Evolutionary conservation across 2,329 filamentous ascomycete species (phyloP), one percentile per base, ranked within the genome.

Genomic region (Fusarium tjaetaba): DNA sequence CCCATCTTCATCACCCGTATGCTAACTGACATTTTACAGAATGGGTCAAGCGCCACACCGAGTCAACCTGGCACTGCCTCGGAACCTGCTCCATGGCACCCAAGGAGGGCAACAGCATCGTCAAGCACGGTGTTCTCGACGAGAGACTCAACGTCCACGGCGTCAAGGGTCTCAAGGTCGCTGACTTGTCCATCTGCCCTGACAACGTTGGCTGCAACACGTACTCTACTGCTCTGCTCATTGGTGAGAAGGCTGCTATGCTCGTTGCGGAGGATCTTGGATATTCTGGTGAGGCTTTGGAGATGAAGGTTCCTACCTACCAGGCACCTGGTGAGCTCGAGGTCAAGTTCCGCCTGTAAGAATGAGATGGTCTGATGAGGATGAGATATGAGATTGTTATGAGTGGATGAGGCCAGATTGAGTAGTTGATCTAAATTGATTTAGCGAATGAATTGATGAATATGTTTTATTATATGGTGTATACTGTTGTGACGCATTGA

Each of bases 11-110:
- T 7, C 10, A 34, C 1, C 7, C 30, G 1, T 5, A 11, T 20
- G 22, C 26, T 53, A 24, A 30, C 45, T 26, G 34, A 65, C 30
- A 9, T n/a, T n/a, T n/a, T n/a, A 1, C 13, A 70, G 67, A 94
- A 79, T 89, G 87, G 87, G 89, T 92, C 42, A 90, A 91, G 85
- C 87, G 90, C 70, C 92, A 94, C 79, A 91, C 93, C 55, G 92
- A 94, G 83, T 94, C 91, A 56, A 94, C 92, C 46, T 76, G 72
- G 72, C 71, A 77, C 65, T 71, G 68, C 43, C 81, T 88, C 20
- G 87, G 87, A 82, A 94, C 92, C 3, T 94, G 92, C 84, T 93
- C 90, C 59, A 95, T 95, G 92, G 92, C 92, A 0, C 93, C 93
- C 9, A 87, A 84, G 68, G 88, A 94, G 78, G 93, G 93, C 68